phyloP scores from a whole-genome alignment of 805 yeast genomes.

The Wickerhamiella alocasiicola region DNA sequence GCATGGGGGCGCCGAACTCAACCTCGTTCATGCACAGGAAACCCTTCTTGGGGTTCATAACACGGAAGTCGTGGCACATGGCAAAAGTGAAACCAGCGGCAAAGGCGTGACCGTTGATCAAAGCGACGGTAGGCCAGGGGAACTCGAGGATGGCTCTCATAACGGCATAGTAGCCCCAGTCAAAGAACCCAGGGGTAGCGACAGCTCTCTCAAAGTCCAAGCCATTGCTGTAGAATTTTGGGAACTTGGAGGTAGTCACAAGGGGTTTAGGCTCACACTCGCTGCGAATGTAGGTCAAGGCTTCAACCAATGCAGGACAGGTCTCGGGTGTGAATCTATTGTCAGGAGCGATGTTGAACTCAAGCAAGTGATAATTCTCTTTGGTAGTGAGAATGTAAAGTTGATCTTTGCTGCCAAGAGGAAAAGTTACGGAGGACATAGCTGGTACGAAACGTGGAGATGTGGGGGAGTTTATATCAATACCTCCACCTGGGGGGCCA shows the following conservation, averaged over 20 bases:
- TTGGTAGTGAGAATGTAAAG: slow-evolving; percentile 15
- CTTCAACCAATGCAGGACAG: slow-evolving; percentile 26
- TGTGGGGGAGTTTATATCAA: not conserved
- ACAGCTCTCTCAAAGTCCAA: slow-evolving; percentile 28
- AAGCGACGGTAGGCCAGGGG: slow-evolving; percentile 32
- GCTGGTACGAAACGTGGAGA: too few species aligned
- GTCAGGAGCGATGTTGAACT: slow-evolving; percentile 27
- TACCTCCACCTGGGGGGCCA: too few species aligned
- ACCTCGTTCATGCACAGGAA: slow-evolving; percentile 31
- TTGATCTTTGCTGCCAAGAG: slow-evolving; percentile 13
- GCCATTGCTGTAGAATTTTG: slow-evolving; percentile 31
- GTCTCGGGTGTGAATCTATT: slow-evolving; percentile 28
- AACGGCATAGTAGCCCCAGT: slow-evolving; percentile 24
- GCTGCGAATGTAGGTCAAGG: slow-evolving; percentile 24
- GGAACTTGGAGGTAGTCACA: slow-evolving; percentile 28
- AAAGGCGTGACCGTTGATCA: slow-evolving; percentile 32
- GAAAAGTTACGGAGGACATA: slow-evolving; percentile 10
- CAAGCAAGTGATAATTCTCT: slow-evolving; percentile 24
- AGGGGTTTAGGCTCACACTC: slow-evolving; percentile 25
- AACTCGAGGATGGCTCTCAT: slow-evolving; percentile 27
- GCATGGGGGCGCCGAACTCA: slow-evolving; percentile 29
- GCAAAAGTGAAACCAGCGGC: slow-evolving; percentile 32
- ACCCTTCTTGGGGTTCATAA: slow-evolving; percentile 31
- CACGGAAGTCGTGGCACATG: slow-evolving; percentile 29
- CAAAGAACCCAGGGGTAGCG: slow-evolving; percentile 27